Conservation (phyloP, 768 basidiomycete species). For the Amanita pseudoporphyria region DNA sequence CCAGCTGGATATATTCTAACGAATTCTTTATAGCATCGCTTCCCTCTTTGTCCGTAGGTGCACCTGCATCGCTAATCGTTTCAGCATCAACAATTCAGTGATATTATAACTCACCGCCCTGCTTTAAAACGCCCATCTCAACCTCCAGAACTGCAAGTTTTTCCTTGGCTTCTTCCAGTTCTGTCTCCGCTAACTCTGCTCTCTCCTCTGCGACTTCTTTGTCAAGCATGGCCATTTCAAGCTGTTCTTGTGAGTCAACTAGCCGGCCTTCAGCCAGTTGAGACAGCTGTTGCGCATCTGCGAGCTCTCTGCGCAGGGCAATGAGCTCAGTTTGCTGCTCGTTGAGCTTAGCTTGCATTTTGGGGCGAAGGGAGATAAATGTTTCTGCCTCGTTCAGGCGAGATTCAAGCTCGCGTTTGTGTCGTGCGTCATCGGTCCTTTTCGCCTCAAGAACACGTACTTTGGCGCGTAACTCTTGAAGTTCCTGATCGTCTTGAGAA, state of each 20-base stretch:
- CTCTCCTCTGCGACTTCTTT: slow-evolving; percentile 95
- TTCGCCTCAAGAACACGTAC: slow-evolving; percentile 80
- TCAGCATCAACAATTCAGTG: slow-evolving; percentile 4
- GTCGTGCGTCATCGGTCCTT: slow-evolving; percentile 78
- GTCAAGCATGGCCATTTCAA: slow-evolving; percentile 93
- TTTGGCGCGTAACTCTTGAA: slow-evolving; percentile 77
- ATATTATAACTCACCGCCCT: slow-evolving; percentile 26
- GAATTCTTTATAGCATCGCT: slow-evolving; percentile 41
- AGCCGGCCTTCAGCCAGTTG: slow-evolving; percentile 61
- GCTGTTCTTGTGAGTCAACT: slow-evolving; percentile 75
- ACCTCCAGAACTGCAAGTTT: slow-evolving; percentile 71
- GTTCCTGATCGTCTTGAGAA: slow-evolving; percentile 44
- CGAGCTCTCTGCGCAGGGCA: slow-evolving; percentile 62
- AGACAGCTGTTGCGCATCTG: slow-evolving; percentile 69
- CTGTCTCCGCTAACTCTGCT: slow-evolving; percentile 69
- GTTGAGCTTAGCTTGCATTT: slow-evolving; percentile 82
- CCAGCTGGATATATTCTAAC: slow-evolving; percentile 73
- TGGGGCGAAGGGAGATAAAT: slow-evolving; percentile 78
- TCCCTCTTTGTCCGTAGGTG: slow-evolving; percentile 12
- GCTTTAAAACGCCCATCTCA: slow-evolving; percentile 72
- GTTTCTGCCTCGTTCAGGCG: slow-evolving; percentile 79
- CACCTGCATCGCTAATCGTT: slow-evolving; percentile 12
- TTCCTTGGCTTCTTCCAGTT: slow-evolving; percentile 75
- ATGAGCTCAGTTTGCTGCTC: slow-evolving; percentile 74
- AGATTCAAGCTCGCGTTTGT: slow-evolving; percentile 75